A percentile compares a stretch with the other conserved stretches of the same genome.
phyloP scores from a whole-genome alignment of 257 asterid species.

The Solanum ossicruentum region DNA sequence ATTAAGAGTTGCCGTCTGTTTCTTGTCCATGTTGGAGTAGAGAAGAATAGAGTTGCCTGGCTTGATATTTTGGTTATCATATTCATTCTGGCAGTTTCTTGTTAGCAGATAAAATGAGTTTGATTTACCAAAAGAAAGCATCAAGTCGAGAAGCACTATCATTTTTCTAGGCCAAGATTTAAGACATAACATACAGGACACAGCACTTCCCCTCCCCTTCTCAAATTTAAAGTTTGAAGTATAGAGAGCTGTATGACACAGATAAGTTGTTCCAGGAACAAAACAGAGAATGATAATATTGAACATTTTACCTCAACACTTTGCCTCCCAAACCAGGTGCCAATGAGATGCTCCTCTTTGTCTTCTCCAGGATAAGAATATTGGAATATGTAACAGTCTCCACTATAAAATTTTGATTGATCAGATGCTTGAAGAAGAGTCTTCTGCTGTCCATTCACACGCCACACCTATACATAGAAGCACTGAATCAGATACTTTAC shows the following conservation, averaged over 20 bases:
- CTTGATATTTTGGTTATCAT: background rate
- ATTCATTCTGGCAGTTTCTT: background rate
- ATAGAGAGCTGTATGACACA: background rate
- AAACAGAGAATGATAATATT: background rate
- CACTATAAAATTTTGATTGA: constrained; percentile 87
- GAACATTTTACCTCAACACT: constrained; percentile 62
- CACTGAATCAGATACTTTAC: background rate
- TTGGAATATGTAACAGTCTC: constrained; percentile 90
- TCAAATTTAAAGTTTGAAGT: background rate
- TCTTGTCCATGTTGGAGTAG: background rate
- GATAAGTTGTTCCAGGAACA: background rate
- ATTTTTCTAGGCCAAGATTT: background rate
- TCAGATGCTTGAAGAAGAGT: constrained; percentile 59
- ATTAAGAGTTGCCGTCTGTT: background rate
- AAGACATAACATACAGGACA: background rate
- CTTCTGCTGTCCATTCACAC: constrained; percentile 76
- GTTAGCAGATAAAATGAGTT: background rate
- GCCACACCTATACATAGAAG: constrained; percentile 66
- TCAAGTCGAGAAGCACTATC: background rate
- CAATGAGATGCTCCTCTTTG: constrained; percentile 75
- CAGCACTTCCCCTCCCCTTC: background rate
- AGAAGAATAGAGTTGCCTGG: background rate
- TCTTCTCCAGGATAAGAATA: constrained; percentile 93
- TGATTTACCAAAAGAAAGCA: background rate
- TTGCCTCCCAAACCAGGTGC: constrained; percentile 94